Evolutionary conservation across 2,329 filamentous ascomycete genomes (phyloP).

Genomic region (Dothideomycetidae sp.): DNA sequence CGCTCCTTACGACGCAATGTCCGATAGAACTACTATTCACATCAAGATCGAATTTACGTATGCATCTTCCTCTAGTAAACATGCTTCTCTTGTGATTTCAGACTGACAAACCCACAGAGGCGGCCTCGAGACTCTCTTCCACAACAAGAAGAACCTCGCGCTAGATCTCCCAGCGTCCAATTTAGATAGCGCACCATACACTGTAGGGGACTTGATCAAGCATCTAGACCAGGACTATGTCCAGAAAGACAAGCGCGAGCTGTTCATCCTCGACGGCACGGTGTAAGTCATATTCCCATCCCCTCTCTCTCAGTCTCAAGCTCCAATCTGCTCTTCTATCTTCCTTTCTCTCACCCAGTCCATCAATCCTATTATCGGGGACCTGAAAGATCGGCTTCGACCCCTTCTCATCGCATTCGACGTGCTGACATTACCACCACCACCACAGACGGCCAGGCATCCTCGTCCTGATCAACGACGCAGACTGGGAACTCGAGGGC

Average conservation of each 20-base stretch:
- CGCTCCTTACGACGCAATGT: too few relatives aligned
- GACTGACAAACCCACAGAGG: constrained; percentile 42
- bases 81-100: constrained; percentile 10
- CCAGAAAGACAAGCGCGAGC: constrained; percentile 70
- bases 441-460: constrained; percentile 82
- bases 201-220: constrained; percentile 60
- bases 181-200: constrained; percentile 46
- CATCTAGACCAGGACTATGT: constrained; percentile 71
- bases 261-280: constrained; percentile 76
- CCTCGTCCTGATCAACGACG: constrained; percentile 91
- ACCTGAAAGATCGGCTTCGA: too few relatives aligned
- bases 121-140: constrained; percentile 88
- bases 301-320: too few relatives aligned
- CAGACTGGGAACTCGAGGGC: constrained; percentile 95
- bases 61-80: constrained; percentile 16
- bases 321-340: too few relatives aligned
- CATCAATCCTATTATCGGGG: too few relatives aligned
- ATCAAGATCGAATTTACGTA: constrained; percentile 56
- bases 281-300: constrained; percentile 63
- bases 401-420: too few relatives aligned
- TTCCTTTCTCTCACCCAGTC: too few relatives aligned
- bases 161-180: constrained; percentile 53
- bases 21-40: constrained; percentile 6
- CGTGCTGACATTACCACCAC: too few relatives aligned
- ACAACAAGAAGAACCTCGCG: constrained; percentile 59